Conservation (phyloP, 1,284 basidiomycete species). For the Coniophora puteana region DNA sequence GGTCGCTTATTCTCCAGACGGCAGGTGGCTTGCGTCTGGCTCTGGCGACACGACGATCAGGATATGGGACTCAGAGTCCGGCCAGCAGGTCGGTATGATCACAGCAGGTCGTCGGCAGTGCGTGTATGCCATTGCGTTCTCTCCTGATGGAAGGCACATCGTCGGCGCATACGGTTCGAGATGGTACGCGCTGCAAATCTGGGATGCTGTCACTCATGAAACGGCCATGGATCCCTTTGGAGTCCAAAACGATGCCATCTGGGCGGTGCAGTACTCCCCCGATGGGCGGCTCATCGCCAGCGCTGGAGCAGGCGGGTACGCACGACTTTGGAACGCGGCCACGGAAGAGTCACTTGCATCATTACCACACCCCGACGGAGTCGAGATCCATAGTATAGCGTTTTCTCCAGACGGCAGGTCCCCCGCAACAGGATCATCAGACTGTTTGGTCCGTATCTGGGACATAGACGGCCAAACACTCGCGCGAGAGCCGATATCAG, state of each 20-base stretch:
- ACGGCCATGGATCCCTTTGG: neutral
- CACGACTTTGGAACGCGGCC: neutral
- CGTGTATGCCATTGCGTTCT: no score
- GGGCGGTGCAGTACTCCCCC: neutral
- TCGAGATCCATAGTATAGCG: no score
- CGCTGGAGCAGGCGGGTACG: neutral
- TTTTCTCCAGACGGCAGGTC: no score
- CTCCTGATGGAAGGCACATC: neutral
- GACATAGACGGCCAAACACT: no score
- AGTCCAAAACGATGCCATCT: neutral
- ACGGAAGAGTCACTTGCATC: no score
- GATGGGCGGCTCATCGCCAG: neutral
- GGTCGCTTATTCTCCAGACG: slow-evolving; percentile 14
- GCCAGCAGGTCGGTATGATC: no score
- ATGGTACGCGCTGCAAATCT: slow-evolving; percentile 10
- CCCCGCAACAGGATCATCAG: no score
- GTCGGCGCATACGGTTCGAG: neutral
- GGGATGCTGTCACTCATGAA: slow-evolving; percentile 10
- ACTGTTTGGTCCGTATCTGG: no score
- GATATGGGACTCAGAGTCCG: slow-evolving; percentile 24
- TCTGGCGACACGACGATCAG: slow-evolving; percentile 21
- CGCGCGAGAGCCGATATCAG: no score
- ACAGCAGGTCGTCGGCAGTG: no score
- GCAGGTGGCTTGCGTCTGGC: slow-evolving; percentile 22
- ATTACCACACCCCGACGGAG: no score